Evolutionary conservation across 768 basidiomycete species (phyloP).

Genomic region (Trametes meyenii): DNA sequence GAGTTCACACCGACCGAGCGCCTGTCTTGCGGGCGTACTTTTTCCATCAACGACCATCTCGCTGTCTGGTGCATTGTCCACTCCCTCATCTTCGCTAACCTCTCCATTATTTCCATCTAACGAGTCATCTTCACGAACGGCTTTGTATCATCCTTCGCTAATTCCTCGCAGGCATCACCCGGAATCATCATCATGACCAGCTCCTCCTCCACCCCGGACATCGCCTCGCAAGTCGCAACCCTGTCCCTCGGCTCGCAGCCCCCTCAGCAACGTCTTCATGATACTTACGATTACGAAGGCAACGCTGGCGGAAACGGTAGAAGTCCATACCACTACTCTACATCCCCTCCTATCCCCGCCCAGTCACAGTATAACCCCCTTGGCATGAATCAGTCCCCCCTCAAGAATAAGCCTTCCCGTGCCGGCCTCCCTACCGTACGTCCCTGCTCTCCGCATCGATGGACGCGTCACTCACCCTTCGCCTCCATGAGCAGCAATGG

Average conservation of each 20-base stretch:
- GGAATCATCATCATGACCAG: slow-evolving; percentile 62
- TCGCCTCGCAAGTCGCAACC: slow-evolving; percentile 49
- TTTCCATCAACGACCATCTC: slow-evolving; percentile 37
- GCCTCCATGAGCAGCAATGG: slow-evolving; percentile 69
- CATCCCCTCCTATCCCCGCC: slow-evolving; percentile 61
- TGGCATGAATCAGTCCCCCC: slow-evolving; percentile 66
- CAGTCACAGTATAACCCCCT: slow-evolving; percentile 52
- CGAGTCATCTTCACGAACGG: slow-evolving; percentile 31
- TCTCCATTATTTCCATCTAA: slow-evolving; percentile 26
- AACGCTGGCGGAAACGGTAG: slow-evolving; percentile 50
- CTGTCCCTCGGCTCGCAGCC: slow-evolving; percentile 67
- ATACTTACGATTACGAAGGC: slow-evolving; percentile 83
- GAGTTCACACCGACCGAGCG: slow-evolving; percentile 24
- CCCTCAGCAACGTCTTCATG: slow-evolving; percentile 80
- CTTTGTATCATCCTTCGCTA: slow-evolving; percentile 23
- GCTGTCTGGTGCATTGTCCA: slow-evolving; percentile 27
- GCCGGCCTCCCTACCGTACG: slow-evolving; percentile 75
- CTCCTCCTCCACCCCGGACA: slow-evolving; percentile 72
- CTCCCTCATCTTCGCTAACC: slow-evolving; percentile 25
- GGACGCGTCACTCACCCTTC: slow-evolving; percentile 25
- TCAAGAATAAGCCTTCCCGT: slow-evolving; percentile 76
- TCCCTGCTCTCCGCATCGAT: slow-evolving; percentile 29
- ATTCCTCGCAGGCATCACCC: slow-evolving; percentile 15
- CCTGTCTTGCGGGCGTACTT: slow-evolving; percentile 25
- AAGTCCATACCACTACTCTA: slow-evolving; percentile 71